Base-by-base conservation (phyloP, 129 eudicot species). In the Pittosporum tobira region DNA sequence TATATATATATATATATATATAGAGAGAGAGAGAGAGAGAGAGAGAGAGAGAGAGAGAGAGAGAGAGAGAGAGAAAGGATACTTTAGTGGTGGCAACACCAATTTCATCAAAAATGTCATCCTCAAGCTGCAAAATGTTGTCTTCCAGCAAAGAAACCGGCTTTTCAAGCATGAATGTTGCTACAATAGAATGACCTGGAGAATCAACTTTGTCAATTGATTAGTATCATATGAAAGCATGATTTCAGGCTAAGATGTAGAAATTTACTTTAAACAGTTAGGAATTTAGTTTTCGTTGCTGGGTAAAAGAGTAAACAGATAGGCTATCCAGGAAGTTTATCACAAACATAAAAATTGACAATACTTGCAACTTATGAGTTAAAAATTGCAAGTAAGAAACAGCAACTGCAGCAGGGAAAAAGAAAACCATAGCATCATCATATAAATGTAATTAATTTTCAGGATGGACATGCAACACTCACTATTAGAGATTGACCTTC, bases 151-250 rank as follows among this genome's bases (percentile, higher is more conserved):
- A 69, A 46, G 93, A 75, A 63, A 68, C 68, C 1, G 96, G 80
- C 67, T 81, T 93, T 31, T 61, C 71, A 66, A 93, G 65, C 81
- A 61, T 75, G 63, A 93, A 93, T 44, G 88, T 74, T 63, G 94
- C 99, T 28, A 87, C 99, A 61, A 93, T 84, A 63, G 72, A 79
- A 79, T 84, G 86, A 68, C 78, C 99, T 93, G 80, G 65, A 62
- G 57, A 73, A 59, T 63, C 31, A 20, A 63, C 23, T 36, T 20
- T 34, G 63, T 59, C 59, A 42, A 2, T 34, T 46, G 25, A 16
- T 25, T 65, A 25, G 24, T 61, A 51, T 31, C 38, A 22, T 51
- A 65, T 36, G 30, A 67, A 68, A 11, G 45, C 45, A 26, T 13
- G 40, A 42, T 46, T 70, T 30, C 46, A 48, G 42, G 37, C 55